phyloP scores from a whole-genome alignment of 176 grass and related monocot genomes.

The Phragmites australis region DNA sequence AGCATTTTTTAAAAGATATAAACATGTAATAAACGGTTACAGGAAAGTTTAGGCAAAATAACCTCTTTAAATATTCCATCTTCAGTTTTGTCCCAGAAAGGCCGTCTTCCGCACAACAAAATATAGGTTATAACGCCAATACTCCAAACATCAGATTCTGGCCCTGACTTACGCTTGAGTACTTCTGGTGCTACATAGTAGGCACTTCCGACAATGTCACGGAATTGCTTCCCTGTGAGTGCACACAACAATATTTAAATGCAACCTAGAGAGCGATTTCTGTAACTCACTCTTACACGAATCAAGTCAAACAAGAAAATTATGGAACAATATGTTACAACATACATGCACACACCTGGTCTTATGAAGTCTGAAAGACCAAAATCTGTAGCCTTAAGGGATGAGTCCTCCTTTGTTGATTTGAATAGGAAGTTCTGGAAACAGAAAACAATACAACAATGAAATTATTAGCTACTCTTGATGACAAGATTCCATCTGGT shows the following conservation, averaged over 20 bases:
- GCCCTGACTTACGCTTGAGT: constrained; percentile 78
- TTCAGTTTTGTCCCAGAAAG: constrained; percentile 99
- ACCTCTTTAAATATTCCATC: constrained; percentile 99
- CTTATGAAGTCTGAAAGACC: constrained; percentile 96
- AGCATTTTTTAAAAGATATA: background rate
- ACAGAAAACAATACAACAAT: constrained; percentile 22
- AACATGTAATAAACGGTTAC: background rate
- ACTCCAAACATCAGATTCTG: constrained; percentile 94
- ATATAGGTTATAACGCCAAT: constrained; percentile 99
- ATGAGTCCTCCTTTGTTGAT: constrained; percentile 70
- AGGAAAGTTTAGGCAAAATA: background rate
- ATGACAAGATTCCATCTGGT: background rate
- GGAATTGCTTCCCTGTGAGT: constrained; percentile 73
- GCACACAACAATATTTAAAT: background rate
- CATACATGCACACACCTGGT: constrained; percentile 60
- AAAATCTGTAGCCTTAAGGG: constrained; percentile 97
- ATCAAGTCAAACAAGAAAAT: constrained; percentile 17
- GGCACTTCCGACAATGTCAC: constrained; percentile 90
- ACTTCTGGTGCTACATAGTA: constrained; percentile 97
- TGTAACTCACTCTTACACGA: background rate
- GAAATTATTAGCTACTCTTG: constrained; percentile 6
- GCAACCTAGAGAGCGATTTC: too few species aligned
- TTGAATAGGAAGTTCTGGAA: constrained; percentile 97
- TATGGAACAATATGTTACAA: constrained; percentile 28
- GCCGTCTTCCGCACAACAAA: constrained; percentile 83